Percentiles rank a stretch among this genome's conserved stretches.
These are phyloP conservation scores for Boletus vermiculosoides DNA, from an alignment of 768 basidiomycete species.

Conservation along the genomic window DNA sequence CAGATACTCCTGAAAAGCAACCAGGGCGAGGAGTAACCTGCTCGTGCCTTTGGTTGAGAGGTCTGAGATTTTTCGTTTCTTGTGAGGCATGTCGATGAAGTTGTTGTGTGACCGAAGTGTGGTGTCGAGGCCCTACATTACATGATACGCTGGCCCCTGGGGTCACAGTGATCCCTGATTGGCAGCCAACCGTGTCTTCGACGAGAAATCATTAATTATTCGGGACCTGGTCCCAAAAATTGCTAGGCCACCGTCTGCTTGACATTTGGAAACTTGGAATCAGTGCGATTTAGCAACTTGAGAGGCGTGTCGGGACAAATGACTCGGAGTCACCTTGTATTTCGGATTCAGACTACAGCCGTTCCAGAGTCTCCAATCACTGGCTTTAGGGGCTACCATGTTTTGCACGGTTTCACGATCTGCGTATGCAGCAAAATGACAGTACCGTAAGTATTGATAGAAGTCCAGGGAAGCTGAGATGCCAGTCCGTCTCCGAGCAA, in stretches of 20 bases:
- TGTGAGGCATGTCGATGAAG: too few relatives aligned
- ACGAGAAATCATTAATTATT: neutral
- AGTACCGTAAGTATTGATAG: neutral
- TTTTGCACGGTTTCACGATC: neutral
- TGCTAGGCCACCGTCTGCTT: neutral
- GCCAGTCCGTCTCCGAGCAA: neutral
- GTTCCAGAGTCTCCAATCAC: neutral
- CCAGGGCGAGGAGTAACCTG: too few relatives aligned
- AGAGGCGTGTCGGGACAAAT: neutral
- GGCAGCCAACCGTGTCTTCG: neutral
- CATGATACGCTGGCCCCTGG: too few relatives aligned
- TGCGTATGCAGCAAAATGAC: too few relatives aligned
- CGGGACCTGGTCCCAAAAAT: neutral
- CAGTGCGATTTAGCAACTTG: neutral
- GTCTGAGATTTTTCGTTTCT: too few relatives aligned
- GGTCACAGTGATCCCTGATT: neutral
- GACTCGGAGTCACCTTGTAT: neutral
- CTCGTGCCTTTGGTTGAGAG: too few relatives aligned
- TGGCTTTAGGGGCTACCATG: neutral
- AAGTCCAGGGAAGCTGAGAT: neutral
- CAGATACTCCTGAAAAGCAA: too few relatives aligned
- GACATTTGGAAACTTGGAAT: neutral
- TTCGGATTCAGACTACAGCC: neutral
- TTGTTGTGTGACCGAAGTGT: too few relatives aligned
- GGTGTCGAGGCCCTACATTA: too few relatives aligned